Evolutionary conservation across 2,329 filamentous ascomycete species (phyloP).

Genomic region (Chaetomium sp.): DNA sequence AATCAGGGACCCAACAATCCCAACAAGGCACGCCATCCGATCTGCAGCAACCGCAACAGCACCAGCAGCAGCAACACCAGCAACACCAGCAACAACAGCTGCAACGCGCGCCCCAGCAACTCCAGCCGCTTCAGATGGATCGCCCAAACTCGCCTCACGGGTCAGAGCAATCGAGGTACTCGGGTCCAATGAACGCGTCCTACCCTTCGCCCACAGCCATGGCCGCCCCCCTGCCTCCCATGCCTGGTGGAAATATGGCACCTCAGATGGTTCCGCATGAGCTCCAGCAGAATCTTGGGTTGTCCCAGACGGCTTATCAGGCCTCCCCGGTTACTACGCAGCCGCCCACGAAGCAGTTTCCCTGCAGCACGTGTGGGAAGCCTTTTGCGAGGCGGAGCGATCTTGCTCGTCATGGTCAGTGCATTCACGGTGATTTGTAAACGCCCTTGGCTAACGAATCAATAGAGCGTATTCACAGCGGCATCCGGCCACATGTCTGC

Average conservation of each 20-base stretch:
- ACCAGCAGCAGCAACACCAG: conserved; percentile 20
- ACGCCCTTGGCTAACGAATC: conserved; percentile 23
- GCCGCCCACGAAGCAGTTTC: conserved; percentile 61
- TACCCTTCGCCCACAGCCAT: conserved; percentile 50
- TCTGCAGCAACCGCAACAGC: conserved; percentile 17
- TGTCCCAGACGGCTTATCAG: conserved; percentile 28
- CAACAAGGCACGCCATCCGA: conserved; percentile 21
- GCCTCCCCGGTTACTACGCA: conserved; percentile 6
- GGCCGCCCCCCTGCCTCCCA: conserved; percentile 35
- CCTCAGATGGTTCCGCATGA: conserved; percentile 38
- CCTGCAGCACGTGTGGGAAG: conserved; percentile 84
- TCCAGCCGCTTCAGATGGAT: conserved; percentile 37
- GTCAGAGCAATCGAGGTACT: conserved; percentile 53
- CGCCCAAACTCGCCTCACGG: conserved; percentile 53
- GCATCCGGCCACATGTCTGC: conserved; percentile 84
- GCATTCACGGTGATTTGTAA: not conserved
- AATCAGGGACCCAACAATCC: conserved; percentile 20
- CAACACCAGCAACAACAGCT: conserved; percentile 8
- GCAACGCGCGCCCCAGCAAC: conserved; percentile 2
- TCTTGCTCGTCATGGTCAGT: conserved; percentile 85
- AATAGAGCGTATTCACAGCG: conserved; percentile 89
- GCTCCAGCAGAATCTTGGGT: conserved; percentile 31
- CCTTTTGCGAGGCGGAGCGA: conserved; percentile 91
- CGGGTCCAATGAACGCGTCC: conserved; percentile 38
- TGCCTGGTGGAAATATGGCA: conserved; percentile 35